These are phyloP conservation scores for Penicillium polonicum DNA, from an alignment of 2,329 filamentous ascomycete genomes.

Conservation along the genomic window DNA sequence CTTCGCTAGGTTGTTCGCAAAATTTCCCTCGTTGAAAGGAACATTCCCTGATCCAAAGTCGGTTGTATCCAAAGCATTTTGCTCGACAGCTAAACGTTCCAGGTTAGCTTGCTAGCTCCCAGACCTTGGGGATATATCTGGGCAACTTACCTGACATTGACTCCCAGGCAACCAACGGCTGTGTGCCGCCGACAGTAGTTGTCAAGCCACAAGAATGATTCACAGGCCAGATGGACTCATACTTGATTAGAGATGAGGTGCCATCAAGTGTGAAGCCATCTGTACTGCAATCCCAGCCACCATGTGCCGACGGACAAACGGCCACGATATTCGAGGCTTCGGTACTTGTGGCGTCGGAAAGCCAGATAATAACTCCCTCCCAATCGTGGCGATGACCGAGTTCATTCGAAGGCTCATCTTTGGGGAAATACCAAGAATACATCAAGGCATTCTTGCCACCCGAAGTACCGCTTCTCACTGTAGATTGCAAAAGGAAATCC, in stretches of 20 bases:
- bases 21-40: slow-evolving; percentile 50
- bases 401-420: slow-evolving; percentile 46
- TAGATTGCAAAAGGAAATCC: neutral
- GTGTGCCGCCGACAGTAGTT: slow-evolving; percentile 41
- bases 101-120: neutral
- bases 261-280: slow-evolving; percentile 43
- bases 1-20: slow-evolving; percentile 45
- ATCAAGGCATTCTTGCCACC: slow-evolving; percentile 50
- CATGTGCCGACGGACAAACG: slow-evolving; percentile 55
- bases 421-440: slow-evolving; percentile 55
- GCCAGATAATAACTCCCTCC: slow-evolving; percentile 57
- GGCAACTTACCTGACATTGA: slow-evolving; percentile 39
- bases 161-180: slow-evolving; percentile 53
- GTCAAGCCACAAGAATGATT: slow-evolving; percentile 50
- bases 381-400: slow-evolving; percentile 57
- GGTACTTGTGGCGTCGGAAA: slow-evolving; percentile 39
- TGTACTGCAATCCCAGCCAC: slow-evolving; percentile 48
- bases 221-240: slow-evolving; percentile 50
- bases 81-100: slow-evolving; percentile 31
- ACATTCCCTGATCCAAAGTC: slow-evolving; percentile 51
- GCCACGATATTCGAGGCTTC: slow-evolving; percentile 46
- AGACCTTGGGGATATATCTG: neutral
- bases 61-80: slow-evolving; percentile 45
- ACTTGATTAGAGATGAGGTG: slow-evolving; percentile 49
- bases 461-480: slow-evolving; percentile 44